Conservation (phyloP, 129 eudicot species). For the Gnaphalium uliginosum region DNA sequence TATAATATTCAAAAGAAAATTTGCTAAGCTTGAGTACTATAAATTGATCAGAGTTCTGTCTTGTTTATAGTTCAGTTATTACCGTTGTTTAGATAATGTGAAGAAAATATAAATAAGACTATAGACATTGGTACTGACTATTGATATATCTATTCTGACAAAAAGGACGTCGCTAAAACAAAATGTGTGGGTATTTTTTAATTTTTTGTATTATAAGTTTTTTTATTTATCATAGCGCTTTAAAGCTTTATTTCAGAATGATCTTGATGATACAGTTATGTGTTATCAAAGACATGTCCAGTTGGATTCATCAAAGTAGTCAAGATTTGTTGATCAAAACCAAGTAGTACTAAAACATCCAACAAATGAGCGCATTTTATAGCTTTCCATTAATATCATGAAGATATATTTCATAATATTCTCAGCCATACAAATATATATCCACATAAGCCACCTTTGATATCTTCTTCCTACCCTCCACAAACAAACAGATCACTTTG, state of each 20-base stretch:
- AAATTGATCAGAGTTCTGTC: neutral
- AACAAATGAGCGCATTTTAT: neutral
- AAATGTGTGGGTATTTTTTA: neutral
- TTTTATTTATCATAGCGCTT: no score
- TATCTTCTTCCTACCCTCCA: constrained; percentile 30
- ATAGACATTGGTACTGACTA: neutral
- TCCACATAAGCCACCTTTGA: constrained; percentile 31
- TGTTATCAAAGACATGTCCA: neutral
- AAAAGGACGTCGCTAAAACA: neutral
- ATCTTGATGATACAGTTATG: neutral
- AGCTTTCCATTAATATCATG: constrained; percentile 24
- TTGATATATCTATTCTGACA: neutral
- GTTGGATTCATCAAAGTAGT: neutral
- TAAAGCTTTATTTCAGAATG: neutral
- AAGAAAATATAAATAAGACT: neutral
- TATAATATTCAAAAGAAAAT: neutral
- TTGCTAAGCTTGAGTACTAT: neutral
- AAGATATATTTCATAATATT: constrained; percentile 26
- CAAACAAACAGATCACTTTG: constrained; percentile 26
- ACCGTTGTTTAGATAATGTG: no score
- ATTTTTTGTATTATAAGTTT: no score
- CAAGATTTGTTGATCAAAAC: neutral
- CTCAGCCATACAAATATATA: constrained; percentile 50
- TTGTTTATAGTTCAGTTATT: neutral
- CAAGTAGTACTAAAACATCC: no score